Conservation (phyloP, 1,284 basidiomycete genomes). For the Salmacisia buchloeana region DNA sequence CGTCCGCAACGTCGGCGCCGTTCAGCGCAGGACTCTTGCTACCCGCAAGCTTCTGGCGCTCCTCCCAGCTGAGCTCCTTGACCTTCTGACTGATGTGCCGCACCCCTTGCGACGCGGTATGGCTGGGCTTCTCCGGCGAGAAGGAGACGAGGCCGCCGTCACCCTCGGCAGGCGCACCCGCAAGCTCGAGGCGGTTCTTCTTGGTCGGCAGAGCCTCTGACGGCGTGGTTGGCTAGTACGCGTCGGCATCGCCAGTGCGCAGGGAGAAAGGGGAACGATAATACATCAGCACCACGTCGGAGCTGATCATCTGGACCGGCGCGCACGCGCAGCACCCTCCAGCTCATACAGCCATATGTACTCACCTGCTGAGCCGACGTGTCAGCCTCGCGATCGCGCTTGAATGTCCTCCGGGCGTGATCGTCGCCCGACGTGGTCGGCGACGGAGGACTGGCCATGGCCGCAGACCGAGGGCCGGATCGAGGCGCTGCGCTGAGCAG, state of each 20-base stretch:
- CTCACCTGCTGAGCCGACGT: neutral
- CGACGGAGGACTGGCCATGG: neutral
- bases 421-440: neutral
- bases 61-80: conserved; percentile 31
- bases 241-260: too few species aligned
- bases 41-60: conserved; percentile 6
- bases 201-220: conserved; percentile 32
- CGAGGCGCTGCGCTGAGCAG: too few species aligned
- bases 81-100: conserved; percentile 40
- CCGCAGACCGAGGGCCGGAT: too few species aligned
- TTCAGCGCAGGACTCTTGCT: neutral
- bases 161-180: neutral
- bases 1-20: neutral
- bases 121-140: neutral
- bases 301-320: neutral
- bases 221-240: conserved; percentile 9
- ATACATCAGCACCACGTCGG: neutral
- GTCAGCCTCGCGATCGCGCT: conserved; percentile 4
- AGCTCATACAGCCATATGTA: neutral
- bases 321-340: neutral
- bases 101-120: conserved; percentile 31
- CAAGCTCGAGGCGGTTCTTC: conserved; percentile 34
- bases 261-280: neutral
- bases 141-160: neutral
- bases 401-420: conserved; percentile 1